A percentile compares a stretch with the other conserved stretches of the same genome.
These are phyloP conservation scores for Mollisia scopiformis DNA, from an alignment of 2,329 filamentous ascomycete species.

Conservation along the genomic window DNA sequence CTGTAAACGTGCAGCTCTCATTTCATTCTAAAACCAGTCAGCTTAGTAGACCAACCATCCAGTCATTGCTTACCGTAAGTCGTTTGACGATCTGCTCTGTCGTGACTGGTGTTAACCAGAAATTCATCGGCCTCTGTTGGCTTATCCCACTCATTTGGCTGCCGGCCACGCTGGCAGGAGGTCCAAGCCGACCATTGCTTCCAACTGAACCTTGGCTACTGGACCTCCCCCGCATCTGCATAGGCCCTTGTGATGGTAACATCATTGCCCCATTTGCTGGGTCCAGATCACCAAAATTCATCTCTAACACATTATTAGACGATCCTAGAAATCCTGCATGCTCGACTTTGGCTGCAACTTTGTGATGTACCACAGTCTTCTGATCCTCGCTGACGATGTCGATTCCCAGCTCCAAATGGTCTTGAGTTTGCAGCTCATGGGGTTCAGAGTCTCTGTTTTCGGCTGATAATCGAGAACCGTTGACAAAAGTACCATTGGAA, in stretches of 20 bases:
- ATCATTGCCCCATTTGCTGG: conserved; percentile 76
- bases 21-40: conserved; percentile 67
- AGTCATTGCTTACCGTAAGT: conserved; percentile 33
- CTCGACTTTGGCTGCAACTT: conserved; percentile 95
- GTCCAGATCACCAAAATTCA: conserved; percentile 92
- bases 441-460: conserved; percentile 97
- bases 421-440: conserved; percentile 87
- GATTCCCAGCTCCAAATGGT: conserved; percentile 93
- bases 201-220: conserved; percentile 67
- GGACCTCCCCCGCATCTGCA: conserved; percentile 71
- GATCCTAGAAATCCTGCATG: conserved; percentile 84
- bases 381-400: conserved; percentile 99
- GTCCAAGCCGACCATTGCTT: conserved; percentile 60
- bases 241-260: conserved; percentile 67
- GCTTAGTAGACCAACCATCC: conserved; percentile 22
- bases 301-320: conserved; percentile 77
- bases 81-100: conserved; percentile 94
- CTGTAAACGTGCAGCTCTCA: conserved; percentile 87
- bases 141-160: conserved; percentile 59
- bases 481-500: conserved; percentile 98
- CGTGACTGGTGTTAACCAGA: conserved; percentile 86
- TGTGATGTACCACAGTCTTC: conserved; percentile 97
- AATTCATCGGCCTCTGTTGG: conserved; percentile 77
- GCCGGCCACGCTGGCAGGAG: conserved; percentile 56
- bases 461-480: conserved; percentile 83